Evolutionary conservation across 2,329 filamentous ascomycete genomes (phyloP).

Genomic region (Cladosporium sp.): DNA sequence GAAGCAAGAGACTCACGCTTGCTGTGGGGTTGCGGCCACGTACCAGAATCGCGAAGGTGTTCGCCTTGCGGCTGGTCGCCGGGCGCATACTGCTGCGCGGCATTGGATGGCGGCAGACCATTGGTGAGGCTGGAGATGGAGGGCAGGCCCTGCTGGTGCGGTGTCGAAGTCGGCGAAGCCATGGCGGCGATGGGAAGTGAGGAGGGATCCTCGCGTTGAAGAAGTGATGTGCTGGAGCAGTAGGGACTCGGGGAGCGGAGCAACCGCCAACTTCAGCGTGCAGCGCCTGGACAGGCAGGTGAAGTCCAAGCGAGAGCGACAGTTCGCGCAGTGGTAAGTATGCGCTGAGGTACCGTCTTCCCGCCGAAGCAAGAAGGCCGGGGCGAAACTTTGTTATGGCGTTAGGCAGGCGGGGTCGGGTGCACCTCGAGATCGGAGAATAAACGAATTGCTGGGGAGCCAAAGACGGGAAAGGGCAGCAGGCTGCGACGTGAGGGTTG

Average conservation of each 20-base stretch:
- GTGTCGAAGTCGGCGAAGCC: constrained; percentile 21
- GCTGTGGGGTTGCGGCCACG: constrained; percentile 34
- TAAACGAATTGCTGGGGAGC: constrained; percentile 18
- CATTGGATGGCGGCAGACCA: constrained; percentile 26
- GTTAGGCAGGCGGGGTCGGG: constrained; percentile 12
- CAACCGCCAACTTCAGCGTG: background rate
- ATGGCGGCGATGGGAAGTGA: constrained; percentile 15
- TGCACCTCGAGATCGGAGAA: constrained; percentile 21
- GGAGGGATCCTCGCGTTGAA: background rate
- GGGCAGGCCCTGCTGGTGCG: constrained; percentile 27
- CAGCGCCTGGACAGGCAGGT: background rate
- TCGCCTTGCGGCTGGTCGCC: constrained; percentile 28
- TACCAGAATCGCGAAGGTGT: constrained; percentile 33
- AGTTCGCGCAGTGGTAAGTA: constrained; percentile 3
- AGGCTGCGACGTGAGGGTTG: constrained; percentile 1
- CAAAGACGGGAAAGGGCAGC: constrained; percentile 1
- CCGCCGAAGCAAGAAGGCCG: background rate
- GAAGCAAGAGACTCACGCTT: constrained; percentile 30
- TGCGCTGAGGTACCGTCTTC: background rate
- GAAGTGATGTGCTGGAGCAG: background rate
- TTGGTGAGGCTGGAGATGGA: constrained; percentile 36
- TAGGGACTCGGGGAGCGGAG: background rate
- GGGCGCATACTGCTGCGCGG: constrained; percentile 25
- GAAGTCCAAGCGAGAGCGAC: background rate
- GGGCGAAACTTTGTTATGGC: constrained; percentile 7